Evolutionary conservation across 129 eudicot species (phyloP).

Genomic region (Solidago caesia): DNA sequence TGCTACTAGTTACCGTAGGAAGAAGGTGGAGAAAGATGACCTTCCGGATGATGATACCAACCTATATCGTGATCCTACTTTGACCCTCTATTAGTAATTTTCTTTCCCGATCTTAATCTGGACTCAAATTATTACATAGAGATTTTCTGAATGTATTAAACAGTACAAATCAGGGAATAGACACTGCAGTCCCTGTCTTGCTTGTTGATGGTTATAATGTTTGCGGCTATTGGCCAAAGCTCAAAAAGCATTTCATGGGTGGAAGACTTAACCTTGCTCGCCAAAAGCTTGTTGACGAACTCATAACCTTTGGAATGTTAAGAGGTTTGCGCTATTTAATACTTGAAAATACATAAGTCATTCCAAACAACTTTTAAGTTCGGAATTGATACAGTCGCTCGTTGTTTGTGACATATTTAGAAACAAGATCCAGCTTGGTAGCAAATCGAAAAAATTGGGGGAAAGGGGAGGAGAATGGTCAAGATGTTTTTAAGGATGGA

Average conservation of each 20-base stretch:
- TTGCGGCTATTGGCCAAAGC: slow-evolving; percentile 93
- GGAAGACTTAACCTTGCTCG: slow-evolving; percentile 91
- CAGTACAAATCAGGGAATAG: slow-evolving; percentile 75
- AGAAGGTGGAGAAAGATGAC: slow-evolving; percentile 87
- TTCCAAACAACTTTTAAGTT: neutral
- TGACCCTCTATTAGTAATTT: slow-evolving; percentile 68
- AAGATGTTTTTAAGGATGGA: neutral
- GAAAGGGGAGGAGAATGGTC: neutral
- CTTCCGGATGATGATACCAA: slow-evolving; percentile 70
- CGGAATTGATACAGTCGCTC: neutral
- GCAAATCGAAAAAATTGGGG: neutral
- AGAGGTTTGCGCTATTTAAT: slow-evolving; percentile 58
- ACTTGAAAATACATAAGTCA: neutral
- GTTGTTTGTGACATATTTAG: neutral
- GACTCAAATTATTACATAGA: neutral
- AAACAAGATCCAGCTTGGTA: neutral
- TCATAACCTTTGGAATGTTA: slow-evolving; percentile 70
- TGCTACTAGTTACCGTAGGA: slow-evolving; percentile 82
- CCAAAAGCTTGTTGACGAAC: slow-evolving; percentile 87
- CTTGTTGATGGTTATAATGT: slow-evolving; percentile 98
- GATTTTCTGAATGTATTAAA: slow-evolving; percentile 30
- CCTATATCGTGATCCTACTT: slow-evolving; percentile 72
- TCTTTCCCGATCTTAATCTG: slow-evolving; percentile 20
- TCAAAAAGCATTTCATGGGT: slow-evolving; percentile 80
- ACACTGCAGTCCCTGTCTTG: slow-evolving; percentile 71